phyloP scores from a whole-genome alignment of 306 rosid species.

The Carpinus fangiana region DNA sequence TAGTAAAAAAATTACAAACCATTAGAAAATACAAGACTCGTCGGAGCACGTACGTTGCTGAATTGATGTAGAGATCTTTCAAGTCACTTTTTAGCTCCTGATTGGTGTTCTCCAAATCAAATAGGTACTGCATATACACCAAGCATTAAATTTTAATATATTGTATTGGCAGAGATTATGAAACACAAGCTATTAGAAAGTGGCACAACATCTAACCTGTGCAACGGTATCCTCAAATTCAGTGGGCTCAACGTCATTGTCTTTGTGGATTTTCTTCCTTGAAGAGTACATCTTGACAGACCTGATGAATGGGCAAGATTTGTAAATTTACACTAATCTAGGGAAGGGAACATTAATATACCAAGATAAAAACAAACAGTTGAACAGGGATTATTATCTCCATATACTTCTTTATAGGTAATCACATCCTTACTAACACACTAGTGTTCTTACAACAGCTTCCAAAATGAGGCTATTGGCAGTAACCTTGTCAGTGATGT shows the following conservation, averaged over 20 bases:
- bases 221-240: conserved; percentile 77
- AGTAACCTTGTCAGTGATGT: background rate
- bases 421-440: background rate
- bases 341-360: background rate
- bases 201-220: conserved; percentile 37
- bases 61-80: conserved; percentile 67
- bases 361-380: background rate
- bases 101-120: conserved; percentile 80
- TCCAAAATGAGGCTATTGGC: background rate
- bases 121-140: conserved; percentile 46
- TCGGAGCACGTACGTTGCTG: conserved; percentile 51
- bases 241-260: conserved; percentile 61
- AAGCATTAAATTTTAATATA: background rate
- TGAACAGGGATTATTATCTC: background rate
- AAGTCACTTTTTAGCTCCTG: conserved; percentile 72
- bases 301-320: conserved; percentile 27
- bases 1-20: background rate
- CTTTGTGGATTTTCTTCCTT: conserved; percentile 71
- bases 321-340: background rate
- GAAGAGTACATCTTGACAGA: conserved; percentile 60
- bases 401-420: background rate
- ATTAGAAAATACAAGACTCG: background rate
- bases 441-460: background rate
- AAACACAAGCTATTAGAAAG: background rate
- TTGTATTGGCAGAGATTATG: background rate